phyloP scores from a whole-genome alignment of 2,329 filamentous ascomycete genomes.

The Calonectria naviculata region DNA sequence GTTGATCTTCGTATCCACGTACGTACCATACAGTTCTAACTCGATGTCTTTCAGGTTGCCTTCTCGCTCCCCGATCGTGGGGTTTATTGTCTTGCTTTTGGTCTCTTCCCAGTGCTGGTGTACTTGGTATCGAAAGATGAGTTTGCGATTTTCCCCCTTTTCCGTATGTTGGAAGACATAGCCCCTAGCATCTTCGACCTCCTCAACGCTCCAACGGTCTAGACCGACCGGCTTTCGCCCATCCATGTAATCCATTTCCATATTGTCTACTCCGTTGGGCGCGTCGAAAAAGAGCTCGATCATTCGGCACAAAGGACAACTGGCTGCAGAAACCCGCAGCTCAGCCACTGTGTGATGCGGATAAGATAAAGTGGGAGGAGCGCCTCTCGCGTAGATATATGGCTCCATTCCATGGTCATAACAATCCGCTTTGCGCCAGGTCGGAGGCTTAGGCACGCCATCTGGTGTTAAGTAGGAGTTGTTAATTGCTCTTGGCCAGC shows the following conservation, averaged over 20 bases:
- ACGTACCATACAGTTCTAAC: neutral
- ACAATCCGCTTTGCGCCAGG: neutral
- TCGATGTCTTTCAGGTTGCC: conserved; percentile 7
- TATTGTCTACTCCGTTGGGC: neutral
- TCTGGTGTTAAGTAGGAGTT: too few species aligned
- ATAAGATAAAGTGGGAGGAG: neutral
- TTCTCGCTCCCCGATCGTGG: neutral
- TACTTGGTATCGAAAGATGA: conserved; percentile 7
- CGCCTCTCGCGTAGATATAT: neutral
- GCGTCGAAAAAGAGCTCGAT: conserved; percentile 7
- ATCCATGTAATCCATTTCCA: neutral
- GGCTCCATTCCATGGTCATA: conserved; percentile 3
- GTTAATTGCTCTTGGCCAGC: neutral
- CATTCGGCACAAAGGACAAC: conserved; percentile 1
- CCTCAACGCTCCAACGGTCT: neutral
- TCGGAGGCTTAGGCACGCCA: neutral
- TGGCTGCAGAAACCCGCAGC: neutral
- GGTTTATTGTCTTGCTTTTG: conserved; percentile 1
- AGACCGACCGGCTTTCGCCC: neutral
- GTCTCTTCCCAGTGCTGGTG: conserved; percentile 7
- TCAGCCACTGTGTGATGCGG: conserved; percentile 8
- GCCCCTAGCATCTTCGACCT: neutral
- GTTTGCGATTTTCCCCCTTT: neutral
- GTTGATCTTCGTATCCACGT: neutral
- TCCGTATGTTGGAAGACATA: conserved; percentile 3